A percentile compares a stretch with the other conserved stretches of the same genome.
phyloP scores from a whole-genome alignment of 75 land plant species.

The Selaginella tamariscina region DNA sequence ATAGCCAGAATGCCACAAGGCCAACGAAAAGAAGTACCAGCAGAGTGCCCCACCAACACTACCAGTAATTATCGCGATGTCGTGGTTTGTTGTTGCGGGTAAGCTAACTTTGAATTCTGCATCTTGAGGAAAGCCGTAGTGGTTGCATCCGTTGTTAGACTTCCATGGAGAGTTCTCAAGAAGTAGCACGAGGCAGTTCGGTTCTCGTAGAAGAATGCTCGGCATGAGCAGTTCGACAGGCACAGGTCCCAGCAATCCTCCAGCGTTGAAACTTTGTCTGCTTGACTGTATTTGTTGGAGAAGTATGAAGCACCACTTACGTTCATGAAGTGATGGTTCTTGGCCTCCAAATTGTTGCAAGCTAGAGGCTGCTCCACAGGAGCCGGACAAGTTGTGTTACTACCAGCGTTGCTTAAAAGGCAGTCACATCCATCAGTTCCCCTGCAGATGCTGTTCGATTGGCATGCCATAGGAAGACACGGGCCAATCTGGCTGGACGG shows the following conservation, averaged over 20 bases:
- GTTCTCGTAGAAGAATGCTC: background rate
- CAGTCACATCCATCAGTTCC: background rate
- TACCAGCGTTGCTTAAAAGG: background rate
- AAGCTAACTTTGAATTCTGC: background rate
- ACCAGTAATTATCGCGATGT: background rate
- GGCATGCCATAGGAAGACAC: conserved; percentile 4
- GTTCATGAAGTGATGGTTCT: conserved; percentile 5
- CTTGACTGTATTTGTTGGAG: conserved; percentile 19
- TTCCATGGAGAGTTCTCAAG: background rate
- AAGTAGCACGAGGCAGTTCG: background rate
- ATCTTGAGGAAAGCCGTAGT: background rate
- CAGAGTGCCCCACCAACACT: background rate
- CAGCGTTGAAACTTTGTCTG: conserved; percentile 13
- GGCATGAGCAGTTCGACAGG: conserved; percentile 41
- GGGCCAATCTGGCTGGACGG: background rate
- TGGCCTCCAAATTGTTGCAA: background rate
- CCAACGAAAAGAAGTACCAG: background rate
- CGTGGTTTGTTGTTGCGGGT: background rate
- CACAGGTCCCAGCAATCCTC: conserved; percentile 35
- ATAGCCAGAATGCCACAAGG: background rate
- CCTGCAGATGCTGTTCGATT: background rate
- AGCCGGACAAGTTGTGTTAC: background rate
- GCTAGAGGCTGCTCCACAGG: background rate
- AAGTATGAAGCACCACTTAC: conserved; percentile 30
- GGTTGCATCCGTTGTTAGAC: background rate